These are phyloP conservation scores for Alternaria infectoria DNA, from an alignment of 2,329 filamentous ascomycete genomes.

Conservation along the genomic window DNA sequence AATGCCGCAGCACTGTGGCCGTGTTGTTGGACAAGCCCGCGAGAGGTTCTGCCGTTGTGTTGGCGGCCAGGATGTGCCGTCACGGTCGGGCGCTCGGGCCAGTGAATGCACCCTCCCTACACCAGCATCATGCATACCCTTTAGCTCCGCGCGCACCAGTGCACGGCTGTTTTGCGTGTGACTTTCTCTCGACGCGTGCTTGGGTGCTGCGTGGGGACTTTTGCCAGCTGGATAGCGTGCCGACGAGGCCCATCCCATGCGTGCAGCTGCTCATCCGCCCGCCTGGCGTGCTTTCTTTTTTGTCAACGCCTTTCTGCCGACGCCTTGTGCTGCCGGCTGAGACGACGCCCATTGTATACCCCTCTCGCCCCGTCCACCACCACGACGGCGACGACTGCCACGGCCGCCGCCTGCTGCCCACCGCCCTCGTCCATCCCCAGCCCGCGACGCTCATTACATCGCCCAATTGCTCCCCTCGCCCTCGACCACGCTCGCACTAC, in stretches of 20 bases:
- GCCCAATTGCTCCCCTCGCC: constrained; percentile 32
- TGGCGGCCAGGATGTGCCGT: constrained; percentile 12
- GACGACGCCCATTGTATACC: constrained; percentile 15
- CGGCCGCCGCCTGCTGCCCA: neutral
- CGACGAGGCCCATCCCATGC: constrained; percentile 5
- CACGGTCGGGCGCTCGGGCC: constrained; percentile 9
- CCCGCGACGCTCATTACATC: constrained; percentile 22
- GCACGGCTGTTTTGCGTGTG: constrained; percentile 19
- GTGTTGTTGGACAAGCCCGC: constrained; percentile 7
- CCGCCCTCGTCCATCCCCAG: neutral
- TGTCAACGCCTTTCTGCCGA: neutral
- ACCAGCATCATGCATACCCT: constrained; percentile 8
- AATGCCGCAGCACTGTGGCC: neutral
- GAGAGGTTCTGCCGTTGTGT: constrained; percentile 11
- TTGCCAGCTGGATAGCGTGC: constrained; percentile 21
- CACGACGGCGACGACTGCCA: constrained; percentile 1
- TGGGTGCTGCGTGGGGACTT: constrained; percentile 10
- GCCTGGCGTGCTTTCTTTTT: neutral
- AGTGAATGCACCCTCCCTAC: constrained; percentile 1
- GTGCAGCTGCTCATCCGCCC: constrained; percentile 3
- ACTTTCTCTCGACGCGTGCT: constrained; percentile 20
- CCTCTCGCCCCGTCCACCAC: constrained; percentile 17
- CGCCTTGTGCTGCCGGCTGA: constrained; percentile 13
- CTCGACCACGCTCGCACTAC: constrained; percentile 7
- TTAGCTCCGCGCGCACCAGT: constrained; percentile 4